Evolutionary conservation across 2,329 filamentous ascomycete genomes (phyloP).

Genomic region (Diaporthe australafricana): DNA sequence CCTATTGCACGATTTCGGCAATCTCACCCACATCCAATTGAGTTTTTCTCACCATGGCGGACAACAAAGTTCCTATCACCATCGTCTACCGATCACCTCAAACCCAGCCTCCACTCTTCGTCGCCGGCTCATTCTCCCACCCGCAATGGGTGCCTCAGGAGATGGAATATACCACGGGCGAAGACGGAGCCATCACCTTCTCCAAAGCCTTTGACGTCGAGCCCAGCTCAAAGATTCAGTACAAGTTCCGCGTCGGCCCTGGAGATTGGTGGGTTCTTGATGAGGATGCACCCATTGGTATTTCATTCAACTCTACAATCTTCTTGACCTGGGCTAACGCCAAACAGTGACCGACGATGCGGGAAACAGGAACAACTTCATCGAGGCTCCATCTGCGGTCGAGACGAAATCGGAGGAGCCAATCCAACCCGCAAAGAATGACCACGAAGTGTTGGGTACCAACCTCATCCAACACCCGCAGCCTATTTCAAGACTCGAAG

Average conservation of each 20-base stretch:
- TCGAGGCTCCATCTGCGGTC: conserved; percentile 46
- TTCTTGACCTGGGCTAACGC: conserved; percentile 8
- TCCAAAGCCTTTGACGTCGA: conserved; percentile 65
- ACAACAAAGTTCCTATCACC: conserved; percentile 57
- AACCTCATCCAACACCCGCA: conserved; percentile 31
- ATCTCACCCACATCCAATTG: neutral
- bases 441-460: neutral
- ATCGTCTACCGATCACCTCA: conserved; percentile 72
- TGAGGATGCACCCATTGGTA: conserved; percentile 70
- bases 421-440: neutral
- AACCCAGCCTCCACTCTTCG: conserved; percentile 74
- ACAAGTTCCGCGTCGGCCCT: conserved; percentile 78
- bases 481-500: conserved; percentile 33
- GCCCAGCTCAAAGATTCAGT: conserved; percentile 72
- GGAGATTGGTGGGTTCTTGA: conserved; percentile 79
- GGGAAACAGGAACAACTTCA: conserved; percentile 62
- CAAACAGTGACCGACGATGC: conserved; percentile 52
- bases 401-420: neutral
- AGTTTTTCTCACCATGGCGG: conserved; percentile 46
- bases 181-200: conserved; percentile 69
- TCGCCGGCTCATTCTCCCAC: conserved; percentile 76
- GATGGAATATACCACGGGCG: conserved; percentile 67
- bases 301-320: conserved; percentile 38
- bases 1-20: neutral
- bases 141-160: conserved; percentile 76